Conservation (phyloP, 805 yeast species). For the Saccharomycodes ludwigii region DNA sequence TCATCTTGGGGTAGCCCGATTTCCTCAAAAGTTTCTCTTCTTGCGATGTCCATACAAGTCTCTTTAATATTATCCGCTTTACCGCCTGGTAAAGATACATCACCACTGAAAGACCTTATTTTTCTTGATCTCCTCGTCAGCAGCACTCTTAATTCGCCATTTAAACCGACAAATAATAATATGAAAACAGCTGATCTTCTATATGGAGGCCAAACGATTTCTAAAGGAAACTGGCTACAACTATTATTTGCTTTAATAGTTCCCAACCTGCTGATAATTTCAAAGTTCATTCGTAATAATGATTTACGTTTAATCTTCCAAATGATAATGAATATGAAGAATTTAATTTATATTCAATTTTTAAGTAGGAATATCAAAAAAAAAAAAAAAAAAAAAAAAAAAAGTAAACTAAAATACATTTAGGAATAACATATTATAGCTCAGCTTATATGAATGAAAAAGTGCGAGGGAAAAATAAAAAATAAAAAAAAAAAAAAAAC, state of each 20-base stretch:
- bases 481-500: not conserved
- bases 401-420: not conserved
- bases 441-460: not conserved
- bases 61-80: constrained; percentile 64
- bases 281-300: too few species aligned
- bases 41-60: constrained; percentile 56
- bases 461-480: not conserved
- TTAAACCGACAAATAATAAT: constrained; percentile 56
- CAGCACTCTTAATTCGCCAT: constrained; percentile 66
- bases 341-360: too few species aligned
- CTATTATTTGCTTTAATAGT: too few species aligned
- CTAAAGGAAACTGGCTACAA: too few species aligned
- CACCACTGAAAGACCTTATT: constrained; percentile 72
- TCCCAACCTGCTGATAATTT: too few species aligned
- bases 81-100: constrained; percentile 90
- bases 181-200: constrained; percentile 75
- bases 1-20: constrained; percentile 56
- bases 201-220: constrained; percentile 63
- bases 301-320: too few species aligned
- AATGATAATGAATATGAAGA: too few species aligned
- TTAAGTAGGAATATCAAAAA: not conserved
- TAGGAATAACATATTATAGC: not conserved
- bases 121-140: constrained; percentile 66
- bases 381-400: not conserved
- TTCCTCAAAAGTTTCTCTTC: constrained; percentile 81